Evolutionary conservation across 139 green algal species (phyloP).

Genomic region (Picochlorum sp.): DNA sequence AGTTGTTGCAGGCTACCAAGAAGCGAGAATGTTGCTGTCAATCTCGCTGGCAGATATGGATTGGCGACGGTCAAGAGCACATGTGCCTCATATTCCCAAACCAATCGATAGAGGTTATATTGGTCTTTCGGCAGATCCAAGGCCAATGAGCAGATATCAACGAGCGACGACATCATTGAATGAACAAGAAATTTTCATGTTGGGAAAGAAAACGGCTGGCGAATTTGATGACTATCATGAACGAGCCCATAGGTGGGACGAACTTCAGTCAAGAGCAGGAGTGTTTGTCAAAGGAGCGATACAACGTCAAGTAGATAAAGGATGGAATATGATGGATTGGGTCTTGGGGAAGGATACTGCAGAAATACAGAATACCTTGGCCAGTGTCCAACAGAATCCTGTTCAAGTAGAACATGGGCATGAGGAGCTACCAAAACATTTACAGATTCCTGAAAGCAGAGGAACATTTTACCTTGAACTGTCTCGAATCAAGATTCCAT

Average conservation of each 20-base stretch:
- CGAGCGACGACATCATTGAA: background rate
- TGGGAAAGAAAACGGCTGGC: background rate
- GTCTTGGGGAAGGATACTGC: background rate
- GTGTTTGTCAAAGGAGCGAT: background rate
- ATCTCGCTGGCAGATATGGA: background rate
- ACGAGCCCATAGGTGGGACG: background rate
- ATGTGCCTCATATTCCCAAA: too few species aligned
- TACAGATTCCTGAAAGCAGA: too few species aligned
- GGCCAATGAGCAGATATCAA: background rate
- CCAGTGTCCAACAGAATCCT: too few species aligned
- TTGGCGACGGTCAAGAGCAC: background rate
- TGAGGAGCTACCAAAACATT: too few species aligned
- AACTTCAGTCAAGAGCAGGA: background rate
- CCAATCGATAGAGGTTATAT: background rate
- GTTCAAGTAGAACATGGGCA: too few species aligned
- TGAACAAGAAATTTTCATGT: background rate
- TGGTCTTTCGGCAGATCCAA: background rate
- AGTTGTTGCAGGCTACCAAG: background rate
- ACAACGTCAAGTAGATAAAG: background rate
- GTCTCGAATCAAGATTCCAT: too few species aligned
- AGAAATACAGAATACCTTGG: too few species aligned
- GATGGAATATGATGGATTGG: background rate
- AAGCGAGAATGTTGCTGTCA: background rate
- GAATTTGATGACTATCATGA: slow-evolving; percentile 1
- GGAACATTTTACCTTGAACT: too few species aligned